Percentiles rank a stretch among this genome's conserved stretches.
Conservation (phyloP, 2,329 filamentous ascomycete genomes). For the Trematosphaeria pertusa region DNA sequence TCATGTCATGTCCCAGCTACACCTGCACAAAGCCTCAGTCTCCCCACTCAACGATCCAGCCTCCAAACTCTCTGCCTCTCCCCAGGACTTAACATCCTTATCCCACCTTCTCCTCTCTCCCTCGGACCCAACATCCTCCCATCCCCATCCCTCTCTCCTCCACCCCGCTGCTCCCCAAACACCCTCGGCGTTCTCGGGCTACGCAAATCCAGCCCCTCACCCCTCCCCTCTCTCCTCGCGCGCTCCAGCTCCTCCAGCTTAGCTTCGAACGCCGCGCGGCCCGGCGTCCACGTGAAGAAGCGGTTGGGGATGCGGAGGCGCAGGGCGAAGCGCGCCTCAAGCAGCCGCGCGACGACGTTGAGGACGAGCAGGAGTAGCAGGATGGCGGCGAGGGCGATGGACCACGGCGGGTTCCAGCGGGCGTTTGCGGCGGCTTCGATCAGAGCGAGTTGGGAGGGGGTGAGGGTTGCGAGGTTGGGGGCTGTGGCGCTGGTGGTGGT, state of each 20-base stretch:
- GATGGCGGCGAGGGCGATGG: background rate
- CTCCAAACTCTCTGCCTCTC: too few relatives aligned
- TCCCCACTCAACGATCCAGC: too few relatives aligned
- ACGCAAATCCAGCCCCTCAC: background rate
- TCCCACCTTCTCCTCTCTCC: background rate
- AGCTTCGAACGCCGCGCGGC: background rate
- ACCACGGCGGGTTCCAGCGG: background rate
- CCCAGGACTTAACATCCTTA: background rate
- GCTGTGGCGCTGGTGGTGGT: too few relatives aligned
- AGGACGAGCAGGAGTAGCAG: background rate
- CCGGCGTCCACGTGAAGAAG: background rate
- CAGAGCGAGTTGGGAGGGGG: background rate
- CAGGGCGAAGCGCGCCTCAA: background rate
- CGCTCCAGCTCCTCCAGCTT: background rate
- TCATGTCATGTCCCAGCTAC: too few relatives aligned
- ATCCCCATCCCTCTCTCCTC: background rate
- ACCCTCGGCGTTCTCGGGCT: background rate
- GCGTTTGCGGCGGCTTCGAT: background rate
- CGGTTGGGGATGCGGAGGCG: background rate
- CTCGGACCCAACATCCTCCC: background rate
- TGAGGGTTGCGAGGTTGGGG: background rate
- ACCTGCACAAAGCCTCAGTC: too few relatives aligned
- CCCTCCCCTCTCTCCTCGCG: background rate
- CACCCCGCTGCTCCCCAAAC: background rate
- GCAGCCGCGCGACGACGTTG: background rate